Evolutionary conservation across 2,329 filamentous ascomycete genomes (phyloP).

Genomic region (Talaromyces verruculosus): DNA sequence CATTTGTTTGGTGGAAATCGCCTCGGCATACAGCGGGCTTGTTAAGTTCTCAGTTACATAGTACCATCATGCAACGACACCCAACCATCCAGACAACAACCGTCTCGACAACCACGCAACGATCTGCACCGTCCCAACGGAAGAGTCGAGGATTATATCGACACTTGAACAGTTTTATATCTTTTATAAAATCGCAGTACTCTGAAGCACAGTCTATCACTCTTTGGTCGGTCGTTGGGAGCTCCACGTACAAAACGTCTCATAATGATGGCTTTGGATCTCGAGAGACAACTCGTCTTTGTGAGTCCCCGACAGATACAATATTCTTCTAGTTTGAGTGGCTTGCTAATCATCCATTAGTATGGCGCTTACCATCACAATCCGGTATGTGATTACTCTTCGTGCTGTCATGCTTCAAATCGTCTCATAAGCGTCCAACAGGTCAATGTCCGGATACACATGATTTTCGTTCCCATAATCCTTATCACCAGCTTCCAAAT

Average conservation of each 20-base stretch:
- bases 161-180: not conserved
- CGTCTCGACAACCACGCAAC: not conserved
- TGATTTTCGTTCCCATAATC: constrained; percentile 63
- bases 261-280: constrained; percentile 52
- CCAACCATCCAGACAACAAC: not conserved
- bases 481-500: constrained; percentile 60
- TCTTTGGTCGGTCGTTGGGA: not conserved
- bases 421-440: constrained; percentile 32
- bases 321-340: constrained; percentile 20
- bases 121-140: not conserved
- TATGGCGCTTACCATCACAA: constrained; percentile 66
- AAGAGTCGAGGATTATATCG: not conserved
- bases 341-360: constrained; percentile 23
- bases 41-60: not conserved
- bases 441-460: constrained; percentile 65
- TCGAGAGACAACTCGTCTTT: constrained; percentile 66
- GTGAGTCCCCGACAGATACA: constrained; percentile 47
- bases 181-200: not conserved
- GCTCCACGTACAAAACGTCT: not conserved
- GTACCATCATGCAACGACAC: constrained; percentile 8
- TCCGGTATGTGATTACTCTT: constrained; percentile 47
- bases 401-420: not conserved
- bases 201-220: not conserved
- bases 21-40: constrained; percentile 1
- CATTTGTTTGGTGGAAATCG: constrained; percentile 2